Evolutionary conservation across 2,329 filamentous ascomycete species (phyloP), one percentile per base, ranked within the genome.

Genomic region (Penicillium griseofulvum): DNA sequence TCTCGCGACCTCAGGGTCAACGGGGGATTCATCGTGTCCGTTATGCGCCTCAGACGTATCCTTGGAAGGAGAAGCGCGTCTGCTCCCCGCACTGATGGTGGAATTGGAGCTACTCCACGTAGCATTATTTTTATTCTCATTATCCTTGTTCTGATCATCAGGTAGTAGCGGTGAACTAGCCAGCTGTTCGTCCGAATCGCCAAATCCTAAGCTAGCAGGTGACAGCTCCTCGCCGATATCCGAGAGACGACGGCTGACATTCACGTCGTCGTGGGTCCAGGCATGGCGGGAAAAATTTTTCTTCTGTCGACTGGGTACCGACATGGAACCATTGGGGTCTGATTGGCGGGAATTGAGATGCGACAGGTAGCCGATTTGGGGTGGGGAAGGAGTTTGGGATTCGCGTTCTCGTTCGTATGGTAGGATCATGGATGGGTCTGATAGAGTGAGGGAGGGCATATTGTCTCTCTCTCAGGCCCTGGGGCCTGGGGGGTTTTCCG

Each of bases 371-470:
- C 55, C 81, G 76, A 68, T 75, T 74, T 66, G 78, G 68, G 68
- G 80, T 76, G 70, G 80, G 78, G 68, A 82, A 74, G 71, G 78
- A 71, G 72, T 78, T 61, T 71, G 82, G 70, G 71, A 69, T 63
- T 73, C 68, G 63, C 72, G 73, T 57, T 73, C 71, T 59, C 85
- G 83, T 68, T 87, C 86, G 70, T 88, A 86, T 57, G 92, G 92
- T 49, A 97, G 78, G 66, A 97, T 96, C 90, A 96, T 92, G 72
- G 96, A 92, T 49, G 91, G 91, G 73, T 96, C 95, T 53, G 91
- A 95, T 67, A 97, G 79, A 2, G 92, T 96, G 44, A 92, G 92
- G 56, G 90, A 95, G 12, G 85, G 85, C 60, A 88, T 86, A 41
- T 36, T 22, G 42, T 54, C 17, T 50, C 19, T 50, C 52, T 50